Conservation (phyloP, 805 yeast genomes). For the Myxozyma neglecta region DNA sequence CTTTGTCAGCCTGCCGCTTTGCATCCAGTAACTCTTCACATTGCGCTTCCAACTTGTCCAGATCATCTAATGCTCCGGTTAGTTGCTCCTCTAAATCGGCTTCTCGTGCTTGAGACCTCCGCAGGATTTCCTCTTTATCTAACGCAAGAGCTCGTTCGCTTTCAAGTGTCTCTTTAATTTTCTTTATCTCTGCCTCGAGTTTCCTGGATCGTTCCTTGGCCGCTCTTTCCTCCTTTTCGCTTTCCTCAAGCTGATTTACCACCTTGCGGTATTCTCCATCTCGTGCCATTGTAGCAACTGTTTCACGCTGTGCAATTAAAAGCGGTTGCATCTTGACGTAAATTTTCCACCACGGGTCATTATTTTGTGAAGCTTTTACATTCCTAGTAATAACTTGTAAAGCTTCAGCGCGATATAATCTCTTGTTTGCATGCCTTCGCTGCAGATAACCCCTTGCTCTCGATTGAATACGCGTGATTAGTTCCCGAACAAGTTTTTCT, state of each 20-base stretch:
- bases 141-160: conserved; percentile 47
- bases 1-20: conserved; percentile 40
- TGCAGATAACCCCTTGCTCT: conserved; percentile 61
- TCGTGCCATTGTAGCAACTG: conserved; percentile 44
- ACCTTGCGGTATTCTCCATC: conserved; percentile 29
- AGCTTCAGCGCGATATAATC: conserved; percentile 65
- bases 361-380: conserved; percentile 48
- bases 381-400: conserved; percentile 66
- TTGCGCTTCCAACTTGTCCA: conserved; percentile 38
- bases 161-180: conserved; percentile 41
- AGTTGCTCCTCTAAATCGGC: conserved; percentile 41
- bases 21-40: conserved; percentile 39
- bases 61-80: conserved; percentile 37
- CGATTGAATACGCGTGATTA: conserved; percentile 64
- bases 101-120: conserved; percentile 47
- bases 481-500: conserved; percentile 58
- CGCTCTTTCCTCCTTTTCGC: conserved; percentile 37
- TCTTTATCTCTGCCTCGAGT: conserved; percentile 36
- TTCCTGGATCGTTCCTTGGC: conserved; percentile 34
- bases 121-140: conserved; percentile 51
- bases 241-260: conserved; percentile 39
- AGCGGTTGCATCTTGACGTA: conserved; percentile 73
- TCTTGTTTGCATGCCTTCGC: conserved; percentile 50
- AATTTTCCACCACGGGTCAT: conserved; percentile 78
- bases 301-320: conserved; percentile 61